Percentiles rank a stretch among this genome's conserved stretches.
phyloP scores from a whole-genome alignment of 345 rosid genomes.

The Eucalyptus tenuipes region DNA sequence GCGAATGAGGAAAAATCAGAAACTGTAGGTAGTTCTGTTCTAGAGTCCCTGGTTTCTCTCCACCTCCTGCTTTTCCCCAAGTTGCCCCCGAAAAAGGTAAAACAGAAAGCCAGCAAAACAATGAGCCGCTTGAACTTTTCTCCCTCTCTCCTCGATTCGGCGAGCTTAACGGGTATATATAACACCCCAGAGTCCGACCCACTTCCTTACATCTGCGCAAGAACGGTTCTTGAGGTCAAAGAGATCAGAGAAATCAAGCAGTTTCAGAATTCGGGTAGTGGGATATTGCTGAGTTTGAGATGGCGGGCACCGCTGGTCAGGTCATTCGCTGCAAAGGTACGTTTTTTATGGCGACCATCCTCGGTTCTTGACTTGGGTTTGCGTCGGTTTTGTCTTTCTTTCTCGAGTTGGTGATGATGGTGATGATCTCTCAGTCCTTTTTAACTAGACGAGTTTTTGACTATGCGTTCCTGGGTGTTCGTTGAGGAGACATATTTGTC shows the following conservation, averaged over 20 bases:
- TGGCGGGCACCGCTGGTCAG: constrained; percentile 18
- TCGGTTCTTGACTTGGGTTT: background rate
- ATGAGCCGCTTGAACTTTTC: background rate
- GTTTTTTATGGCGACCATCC: background rate
- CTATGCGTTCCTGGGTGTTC: background rate
- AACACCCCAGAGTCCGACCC: background rate
- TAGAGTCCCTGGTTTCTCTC: no score
- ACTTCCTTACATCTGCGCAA: background rate
- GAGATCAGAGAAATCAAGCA: background rate
- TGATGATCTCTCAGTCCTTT: background rate
- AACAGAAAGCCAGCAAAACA: no score
- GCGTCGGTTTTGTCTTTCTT: background rate
- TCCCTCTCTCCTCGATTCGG: background rate
- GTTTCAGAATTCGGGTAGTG: background rate
- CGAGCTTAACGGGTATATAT: background rate
- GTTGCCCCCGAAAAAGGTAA: no score
- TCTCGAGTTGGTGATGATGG: background rate
- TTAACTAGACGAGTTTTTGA: no score
- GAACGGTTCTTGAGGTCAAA: background rate
- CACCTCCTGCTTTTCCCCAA: no score
- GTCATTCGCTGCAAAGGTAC: constrained; percentile 33
- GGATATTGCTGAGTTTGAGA: background rate
- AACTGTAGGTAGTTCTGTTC: background rate
- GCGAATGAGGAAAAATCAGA: background rate
- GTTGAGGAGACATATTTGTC: background rate